Base-by-base conservation (phyloP, 768 basidiomycete species). In the Mycena filopes region DNA sequence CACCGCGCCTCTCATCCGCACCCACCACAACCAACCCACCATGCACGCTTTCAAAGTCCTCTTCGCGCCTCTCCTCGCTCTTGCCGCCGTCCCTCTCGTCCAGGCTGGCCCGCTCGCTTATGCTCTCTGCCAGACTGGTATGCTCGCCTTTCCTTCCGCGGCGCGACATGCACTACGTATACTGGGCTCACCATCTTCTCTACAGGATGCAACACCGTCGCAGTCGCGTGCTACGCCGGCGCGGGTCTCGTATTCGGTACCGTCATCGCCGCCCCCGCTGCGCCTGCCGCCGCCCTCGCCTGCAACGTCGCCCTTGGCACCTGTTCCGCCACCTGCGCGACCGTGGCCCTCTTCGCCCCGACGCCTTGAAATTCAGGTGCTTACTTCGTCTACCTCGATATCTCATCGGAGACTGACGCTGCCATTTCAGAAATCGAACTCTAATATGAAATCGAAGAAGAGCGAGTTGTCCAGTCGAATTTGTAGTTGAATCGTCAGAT, bases 241-340 rank as follows among this genome's bases (percentile, higher is more conserved):
- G 82, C 82, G 0, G 81, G 81, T 0, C 61, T 74, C 49, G 75
- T 73, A 0, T 83, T 83, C 56, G 81, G 82, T 12, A 80, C 79
- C 4, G 74, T 81, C 48, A 67, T 79, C 38, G 80, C 80, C 3
- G 78, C 76, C 8, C 58, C 77, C 7, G 74, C 71, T 2, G 74
- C 78, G 2, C 80, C 82, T 9, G 72, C 78, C 2, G 77, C 75
- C 2, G 71, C 79, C 36, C 25, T 83, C 20, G 78, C 57, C 0
- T 84, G 82, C 74, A 83, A 82, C 70, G 70, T 74, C 45, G 81
- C 72, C 0, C 75, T 83, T 10, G 84, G 84, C 0, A 76, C 75
- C 1, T 85, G 83, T 63, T 76, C 77, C n/a, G 76, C 79, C 1
- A 73, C 76, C 0, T 85, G 83, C 64, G 82, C 81, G 0, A 66